phyloP scores from a whole-genome alignment of 306 rosid species.

The Inga leiocalycina region DNA sequence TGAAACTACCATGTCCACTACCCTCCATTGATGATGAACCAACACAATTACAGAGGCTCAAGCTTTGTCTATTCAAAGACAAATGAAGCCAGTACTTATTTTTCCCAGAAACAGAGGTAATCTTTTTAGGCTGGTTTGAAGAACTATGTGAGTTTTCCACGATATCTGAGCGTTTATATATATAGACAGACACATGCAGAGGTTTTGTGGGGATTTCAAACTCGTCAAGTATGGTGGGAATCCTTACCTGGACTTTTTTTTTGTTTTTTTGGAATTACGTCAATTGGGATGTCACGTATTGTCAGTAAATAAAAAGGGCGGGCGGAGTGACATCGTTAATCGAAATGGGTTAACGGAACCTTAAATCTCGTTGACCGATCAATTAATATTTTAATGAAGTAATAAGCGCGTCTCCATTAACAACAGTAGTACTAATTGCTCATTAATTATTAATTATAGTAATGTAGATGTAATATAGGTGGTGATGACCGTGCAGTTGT shows the following conservation, averaged over 20 bases:
- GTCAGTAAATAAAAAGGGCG: background rate
- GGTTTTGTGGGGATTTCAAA: background rate
- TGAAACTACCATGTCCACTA: conserved; percentile 42
- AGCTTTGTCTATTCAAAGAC: background rate
- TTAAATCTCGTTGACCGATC: background rate
- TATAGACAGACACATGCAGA: background rate
- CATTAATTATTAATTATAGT: too few species aligned
- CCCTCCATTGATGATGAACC: conserved; percentile 33
- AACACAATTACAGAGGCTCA: background rate
- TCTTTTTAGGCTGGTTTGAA: background rate
- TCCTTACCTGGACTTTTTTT: background rate
- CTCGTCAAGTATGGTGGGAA: background rate
- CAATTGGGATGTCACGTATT: background rate
- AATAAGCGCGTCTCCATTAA: background rate
- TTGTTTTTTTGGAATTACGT: background rate
- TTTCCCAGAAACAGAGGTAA: background rate
- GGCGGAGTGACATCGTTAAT: background rate
- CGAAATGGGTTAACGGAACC: background rate
- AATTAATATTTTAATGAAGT: background rate
- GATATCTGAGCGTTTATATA: background rate
- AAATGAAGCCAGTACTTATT: background rate
- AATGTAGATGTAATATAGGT: background rate
- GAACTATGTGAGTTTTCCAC: background rate
- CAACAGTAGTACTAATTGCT: background rate
- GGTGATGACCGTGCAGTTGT: background rate